Evolutionary conservation across 2,329 filamentous ascomycete species (phyloP).

Genomic region (Fusarium scirpi): DNA sequence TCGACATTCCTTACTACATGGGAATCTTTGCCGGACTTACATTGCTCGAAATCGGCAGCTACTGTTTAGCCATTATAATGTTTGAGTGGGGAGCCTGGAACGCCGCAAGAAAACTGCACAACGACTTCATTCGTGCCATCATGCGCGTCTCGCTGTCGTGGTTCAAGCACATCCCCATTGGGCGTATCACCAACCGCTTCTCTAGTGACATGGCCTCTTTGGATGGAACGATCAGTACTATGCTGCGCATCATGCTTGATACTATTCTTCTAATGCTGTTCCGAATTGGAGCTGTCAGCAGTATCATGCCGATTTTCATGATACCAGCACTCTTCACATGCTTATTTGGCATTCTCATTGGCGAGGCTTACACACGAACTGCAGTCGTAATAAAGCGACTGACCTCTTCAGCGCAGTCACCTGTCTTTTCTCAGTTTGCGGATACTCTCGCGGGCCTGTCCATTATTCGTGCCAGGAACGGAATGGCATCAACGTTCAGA

Average conservation of each 20-base stretch:
- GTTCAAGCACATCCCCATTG: constrained; percentile 66
- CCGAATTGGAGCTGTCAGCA: constrained; percentile 60
- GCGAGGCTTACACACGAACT: constrained; percentile 64
- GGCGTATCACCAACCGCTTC: constrained; percentile 67
- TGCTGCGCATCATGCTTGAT: constrained; percentile 60
- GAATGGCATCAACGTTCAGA: constrained; percentile 62
- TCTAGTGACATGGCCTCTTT: constrained; percentile 69
- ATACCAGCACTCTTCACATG: constrained; percentile 61
- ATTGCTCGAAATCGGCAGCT: constrained; percentile 57
- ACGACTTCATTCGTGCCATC: constrained; percentile 63
- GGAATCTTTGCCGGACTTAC: constrained; percentile 63
- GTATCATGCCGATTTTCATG: constrained; percentile 65
- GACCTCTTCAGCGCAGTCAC: constrained; percentile 61
- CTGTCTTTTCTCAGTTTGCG: constrained; percentile 68
- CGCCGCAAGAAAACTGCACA: constrained; percentile 66
- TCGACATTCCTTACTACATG: constrained; percentile 64
- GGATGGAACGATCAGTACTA: constrained; percentile 60
- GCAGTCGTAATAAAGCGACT: constrained; percentile 61
- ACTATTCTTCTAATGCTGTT: constrained; percentile 58
- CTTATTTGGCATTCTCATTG: constrained; percentile 58
- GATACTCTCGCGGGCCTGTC: constrained; percentile 64
- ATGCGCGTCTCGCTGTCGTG: constrained; percentile 67
- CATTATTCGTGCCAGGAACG: constrained; percentile 63
- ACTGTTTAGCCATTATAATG: constrained; percentile 57
- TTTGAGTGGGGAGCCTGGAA: constrained; percentile 69